phyloP scores from a whole-genome alignment of 2,329 filamentous ascomycete genomes.

The Aspergillus candidus region DNA sequence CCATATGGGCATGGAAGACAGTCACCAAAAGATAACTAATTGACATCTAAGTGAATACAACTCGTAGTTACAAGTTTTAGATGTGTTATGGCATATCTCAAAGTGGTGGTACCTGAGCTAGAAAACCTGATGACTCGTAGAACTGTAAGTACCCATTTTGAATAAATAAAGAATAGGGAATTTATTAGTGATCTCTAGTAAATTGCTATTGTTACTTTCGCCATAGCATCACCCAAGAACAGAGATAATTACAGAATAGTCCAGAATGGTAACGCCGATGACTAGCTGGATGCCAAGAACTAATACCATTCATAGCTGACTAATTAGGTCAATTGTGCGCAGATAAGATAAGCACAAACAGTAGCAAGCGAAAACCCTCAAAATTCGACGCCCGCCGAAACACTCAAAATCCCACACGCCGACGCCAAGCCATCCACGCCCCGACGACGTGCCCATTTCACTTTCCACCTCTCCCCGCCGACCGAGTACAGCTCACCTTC shows the following conservation, averaged over 20 bases:
- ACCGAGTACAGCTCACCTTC: slow-evolving; percentile 14
- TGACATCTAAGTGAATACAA: too few species aligned
- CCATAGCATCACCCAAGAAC: too few species aligned
- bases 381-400: slow-evolving; percentile 36
- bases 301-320: slow-evolving; percentile 21
- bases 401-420: slow-evolving; percentile 32
- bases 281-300: not conserved
- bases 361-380: slow-evolving; percentile 41
- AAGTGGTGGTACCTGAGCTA: too few species aligned
- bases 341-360: slow-evolving; percentile 44
- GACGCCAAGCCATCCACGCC: slow-evolving; percentile 22
- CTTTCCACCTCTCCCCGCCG: slow-evolving; percentile 15
- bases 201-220: too few species aligned
- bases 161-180: too few species aligned
- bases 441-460: slow-evolving; percentile 20
- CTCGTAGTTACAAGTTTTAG: too few species aligned
- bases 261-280: not conserved
- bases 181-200: too few species aligned
- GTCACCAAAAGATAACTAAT: too few species aligned
- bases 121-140: too few species aligned
- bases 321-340: slow-evolving; percentile 22
- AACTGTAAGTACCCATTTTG: too few species aligned
- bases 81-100: too few species aligned
- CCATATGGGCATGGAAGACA: too few species aligned
- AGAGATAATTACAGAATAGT: not conserved